phyloP scores from a whole-genome alignment of 2,329 filamentous ascomycete species.

The Didymella lethalis region DNA sequence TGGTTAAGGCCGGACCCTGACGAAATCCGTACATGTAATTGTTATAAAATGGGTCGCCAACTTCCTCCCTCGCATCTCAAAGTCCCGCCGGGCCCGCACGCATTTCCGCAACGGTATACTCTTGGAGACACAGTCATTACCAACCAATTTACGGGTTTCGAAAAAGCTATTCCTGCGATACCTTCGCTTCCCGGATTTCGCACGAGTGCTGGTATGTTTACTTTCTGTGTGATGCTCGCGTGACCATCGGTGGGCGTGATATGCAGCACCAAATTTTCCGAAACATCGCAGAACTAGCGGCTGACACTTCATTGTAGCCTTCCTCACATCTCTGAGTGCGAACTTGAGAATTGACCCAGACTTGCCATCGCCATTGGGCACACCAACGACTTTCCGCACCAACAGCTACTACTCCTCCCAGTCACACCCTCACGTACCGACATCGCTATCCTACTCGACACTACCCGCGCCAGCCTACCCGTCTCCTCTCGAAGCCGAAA shows the following conservation, averaged over 20 bases:
- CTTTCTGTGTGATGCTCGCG: constrained; percentile 31
- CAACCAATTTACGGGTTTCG: constrained; percentile 45
- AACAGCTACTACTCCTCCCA: constrained; percentile 55
- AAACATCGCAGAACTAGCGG: constrained; percentile 3
- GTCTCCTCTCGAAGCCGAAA: constrained; percentile 46
- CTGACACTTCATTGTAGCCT: constrained; percentile 63
- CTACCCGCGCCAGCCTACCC: constrained; percentile 47
- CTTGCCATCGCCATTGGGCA: constrained; percentile 68
- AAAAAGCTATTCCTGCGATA: constrained; percentile 50
- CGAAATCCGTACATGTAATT: constrained; percentile 35
- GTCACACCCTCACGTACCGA: constrained; percentile 65
- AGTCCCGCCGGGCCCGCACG: constrained; percentile 41
- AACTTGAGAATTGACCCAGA: constrained; percentile 74
- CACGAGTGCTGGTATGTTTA: constrained; percentile 50
- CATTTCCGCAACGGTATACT: constrained; percentile 42
- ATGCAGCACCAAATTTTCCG: constrained; percentile 13
- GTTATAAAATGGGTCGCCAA: constrained; percentile 42
- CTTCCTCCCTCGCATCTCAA: constrained; percentile 47
- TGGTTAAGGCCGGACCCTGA: constrained; percentile 29
- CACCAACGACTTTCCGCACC: constrained; percentile 65
- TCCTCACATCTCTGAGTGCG: constrained; percentile 81
- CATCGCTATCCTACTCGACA: constrained; percentile 56
- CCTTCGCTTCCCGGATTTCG: constrained; percentile 48
- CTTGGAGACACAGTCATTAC: constrained; percentile 41
- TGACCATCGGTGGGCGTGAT: constrained; percentile 21